phyloP scores from a whole-genome alignment of 345 rosid species.

The Ceriops decandra region DNA sequence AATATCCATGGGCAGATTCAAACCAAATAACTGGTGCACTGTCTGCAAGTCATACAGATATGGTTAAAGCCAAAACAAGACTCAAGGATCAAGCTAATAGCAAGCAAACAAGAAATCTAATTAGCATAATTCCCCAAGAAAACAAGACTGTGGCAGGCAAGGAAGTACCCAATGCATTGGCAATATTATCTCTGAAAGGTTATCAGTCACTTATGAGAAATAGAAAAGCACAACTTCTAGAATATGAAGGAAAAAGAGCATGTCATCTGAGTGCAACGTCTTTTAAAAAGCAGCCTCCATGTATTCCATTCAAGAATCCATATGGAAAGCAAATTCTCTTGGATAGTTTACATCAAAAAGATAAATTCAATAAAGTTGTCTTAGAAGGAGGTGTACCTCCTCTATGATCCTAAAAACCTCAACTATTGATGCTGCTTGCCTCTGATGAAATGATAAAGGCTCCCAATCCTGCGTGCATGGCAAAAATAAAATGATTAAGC shows the following conservation, averaged over 20 bases:
- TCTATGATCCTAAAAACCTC: slow-evolving; percentile 97
- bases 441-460: slow-evolving; percentile 86
- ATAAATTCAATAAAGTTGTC: neutral
- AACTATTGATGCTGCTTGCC: slow-evolving; percentile 75
- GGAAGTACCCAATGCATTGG: neutral
- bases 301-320: slow-evolving; percentile 6
- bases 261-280: slow-evolving; percentile 9
- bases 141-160: neutral
- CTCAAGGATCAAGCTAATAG: slow-evolving; percentile 1
- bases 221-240: neutral
- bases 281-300: slow-evolving; percentile 5
- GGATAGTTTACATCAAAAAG: neutral
- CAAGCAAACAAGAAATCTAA: neutral
- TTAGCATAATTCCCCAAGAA: neutral
- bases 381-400: slow-evolving; percentile 52
- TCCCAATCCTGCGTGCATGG: slow-evolving; percentile 78
- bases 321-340: neutral
- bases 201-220: neutral
- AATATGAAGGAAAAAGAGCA: slow-evolving; percentile 4
- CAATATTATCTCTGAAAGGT: neutral
- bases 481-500: slow-evolving; percentile 5
- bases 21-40: slow-evolving; percentile 82
- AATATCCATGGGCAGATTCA: slow-evolving; percentile 80
- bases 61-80: slow-evolving; percentile 1
- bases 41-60: slow-evolving; percentile 54